Base-by-base conservation (phyloP, 2,329 filamentous ascomycete genomes). In the Penicillium vulpinum region DNA sequence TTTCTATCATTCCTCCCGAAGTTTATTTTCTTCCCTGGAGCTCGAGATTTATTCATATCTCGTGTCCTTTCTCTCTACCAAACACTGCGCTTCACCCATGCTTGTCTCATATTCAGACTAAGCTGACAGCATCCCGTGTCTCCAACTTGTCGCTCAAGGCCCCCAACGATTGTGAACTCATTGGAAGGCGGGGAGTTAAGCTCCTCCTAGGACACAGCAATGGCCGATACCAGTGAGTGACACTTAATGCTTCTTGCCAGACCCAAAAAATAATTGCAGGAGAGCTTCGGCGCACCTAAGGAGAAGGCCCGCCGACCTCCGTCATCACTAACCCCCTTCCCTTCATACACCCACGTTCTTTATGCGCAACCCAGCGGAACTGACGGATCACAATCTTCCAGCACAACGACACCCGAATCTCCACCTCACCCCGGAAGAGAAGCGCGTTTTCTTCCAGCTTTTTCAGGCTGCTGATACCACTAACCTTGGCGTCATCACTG, bases 381-480 rank as follows among this genome's bases (percentile, higher is more conserved):
- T 72, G 53, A 71, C 68, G 58, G 62, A 64, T 49, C 13, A 46
- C 26, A 24, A 43, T 55, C 2, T 36, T 31, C 50, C 24, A 67
- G 63, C 65, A 66, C 64, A 68, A 74, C 73, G 70, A 56, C 75
- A 79, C 65, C 85, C 88, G 62, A 89, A 88, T 75, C 84, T 96
- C 67, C 96, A 96, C 79, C 85, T 97, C 64, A 90, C 87, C 29
- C 79, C 90, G 47, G 92, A 97, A 66, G 94, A 99, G 83, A 97
- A 96, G 80, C 89, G 91, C 75, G 86, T 90, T 58, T 99, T 95
- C 76, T 91, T 89, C 67, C 91, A 94, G 76, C 87, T 99, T 62
- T 97, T 99, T 78, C 87, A 90, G 74, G 88, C 92, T 69, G 94
- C 94, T 64, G 94, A 99, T 77, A 89, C 88, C 58, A 94, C 97